A percentile compares a stretch with the other conserved stretches of the same genome.
Conservation (phyloP, 73 alveolate genomes). For the Paramecium pentaurelia region DNA sequence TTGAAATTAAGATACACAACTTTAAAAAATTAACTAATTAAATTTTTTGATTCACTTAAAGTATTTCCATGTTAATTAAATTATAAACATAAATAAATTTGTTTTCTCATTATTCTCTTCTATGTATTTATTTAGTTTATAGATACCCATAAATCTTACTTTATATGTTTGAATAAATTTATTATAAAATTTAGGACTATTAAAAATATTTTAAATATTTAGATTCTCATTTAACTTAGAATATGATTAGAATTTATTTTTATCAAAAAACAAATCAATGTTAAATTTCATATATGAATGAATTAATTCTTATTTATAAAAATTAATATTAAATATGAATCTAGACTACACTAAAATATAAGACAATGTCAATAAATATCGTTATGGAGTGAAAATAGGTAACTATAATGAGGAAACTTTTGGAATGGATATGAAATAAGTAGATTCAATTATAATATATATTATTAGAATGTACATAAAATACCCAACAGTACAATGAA, state of each 20-base stretch:
- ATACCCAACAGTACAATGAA: slow-evolving; percentile 56
- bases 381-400: slow-evolving; percentile 61
- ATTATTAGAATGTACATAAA: background rate
- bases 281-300: background rate
- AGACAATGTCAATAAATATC: slow-evolving; percentile 60
- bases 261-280: background rate
- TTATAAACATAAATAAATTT: no score
- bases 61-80: no score
- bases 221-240: background rate
- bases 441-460: background rate
- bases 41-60: no score
- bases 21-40: no score
- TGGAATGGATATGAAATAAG: slow-evolving; percentile 58
- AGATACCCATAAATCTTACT: no score
- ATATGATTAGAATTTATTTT: no score
- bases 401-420: slow-evolving; percentile 57
- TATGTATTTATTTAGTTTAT: no score
- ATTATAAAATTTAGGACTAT: background rate
- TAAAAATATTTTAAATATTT: no score
- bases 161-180: no score
- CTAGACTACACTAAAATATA: slow-evolving; percentile 44
- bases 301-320: background rate
- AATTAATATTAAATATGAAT: background rate
- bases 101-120: no score
- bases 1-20: no score